phyloP scores from a whole-genome alignment of 176 grass and related monocot species.

The Cenchrus purpureus region DNA sequence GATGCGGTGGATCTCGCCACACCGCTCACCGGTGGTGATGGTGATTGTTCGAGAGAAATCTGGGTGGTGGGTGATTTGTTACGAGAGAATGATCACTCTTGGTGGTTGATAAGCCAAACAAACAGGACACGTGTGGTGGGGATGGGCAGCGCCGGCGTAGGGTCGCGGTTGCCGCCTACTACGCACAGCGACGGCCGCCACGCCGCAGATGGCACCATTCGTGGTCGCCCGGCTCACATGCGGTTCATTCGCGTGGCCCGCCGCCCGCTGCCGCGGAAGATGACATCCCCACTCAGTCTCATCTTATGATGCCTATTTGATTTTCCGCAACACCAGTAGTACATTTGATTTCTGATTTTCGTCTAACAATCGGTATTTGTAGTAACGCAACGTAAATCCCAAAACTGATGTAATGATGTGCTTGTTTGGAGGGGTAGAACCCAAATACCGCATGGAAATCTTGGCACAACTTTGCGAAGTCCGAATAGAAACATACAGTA shows the following conservation, averaged over 20 bases:
- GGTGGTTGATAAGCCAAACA: too few species aligned
- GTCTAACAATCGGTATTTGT: not conserved
- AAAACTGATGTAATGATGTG: not conserved
- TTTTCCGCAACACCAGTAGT: not conserved
- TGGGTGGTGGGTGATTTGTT: too few species aligned
- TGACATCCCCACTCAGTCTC: not conserved
- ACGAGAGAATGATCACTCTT: too few species aligned
- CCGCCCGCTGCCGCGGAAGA: not conserved
- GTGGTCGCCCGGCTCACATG: slow-evolving; percentile 8
- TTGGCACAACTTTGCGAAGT: not conserved
- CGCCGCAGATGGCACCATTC: slow-evolving; percentile 51
- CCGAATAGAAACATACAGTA: not conserved
- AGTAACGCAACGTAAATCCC: not conserved
- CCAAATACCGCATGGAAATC: not conserved
- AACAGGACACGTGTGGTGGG: not conserved
- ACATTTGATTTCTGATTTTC: not conserved
- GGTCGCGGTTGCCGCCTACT: slow-evolving; percentile 32
- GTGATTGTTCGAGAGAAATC: too few species aligned
- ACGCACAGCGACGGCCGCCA: slow-evolving; percentile 53
- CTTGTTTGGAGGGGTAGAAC: not conserved
- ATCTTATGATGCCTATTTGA: not conserved
- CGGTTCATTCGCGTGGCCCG: not conserved
- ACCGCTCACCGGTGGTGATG: too few species aligned
- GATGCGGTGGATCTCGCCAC: not conserved
- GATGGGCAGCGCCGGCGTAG: slow-evolving; percentile 50